Percentiles rank a stretch among this genome's conserved stretches.
Conservation (phyloP, 768 basidiomycete species). For the Russula sp. region DNA sequence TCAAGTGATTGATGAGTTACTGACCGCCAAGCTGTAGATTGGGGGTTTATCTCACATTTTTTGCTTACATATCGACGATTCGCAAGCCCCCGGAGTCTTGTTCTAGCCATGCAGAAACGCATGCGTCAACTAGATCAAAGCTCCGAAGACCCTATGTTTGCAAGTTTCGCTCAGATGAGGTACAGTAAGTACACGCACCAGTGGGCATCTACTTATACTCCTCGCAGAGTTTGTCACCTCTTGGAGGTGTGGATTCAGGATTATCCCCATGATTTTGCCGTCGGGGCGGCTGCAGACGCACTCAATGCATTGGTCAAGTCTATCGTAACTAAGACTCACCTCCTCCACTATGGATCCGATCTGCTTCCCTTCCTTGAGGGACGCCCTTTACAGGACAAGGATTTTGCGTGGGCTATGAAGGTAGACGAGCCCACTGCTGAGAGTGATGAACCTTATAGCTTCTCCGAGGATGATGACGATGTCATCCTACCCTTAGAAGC, state of each 20-base stretch:
- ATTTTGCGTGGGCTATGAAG: slow-evolving; percentile 69
- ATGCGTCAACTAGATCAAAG: slow-evolving; percentile 71
- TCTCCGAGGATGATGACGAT: slow-evolving; percentile 48
- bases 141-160: slow-evolving; percentile 75
- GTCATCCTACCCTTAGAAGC: slow-evolving; percentile 23
- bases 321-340: slow-evolving; percentile 70
- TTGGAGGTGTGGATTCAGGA: slow-evolving; percentile 70
- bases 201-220: background rate
- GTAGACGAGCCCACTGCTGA: slow-evolving; percentile 50
- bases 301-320: slow-evolving; percentile 71
- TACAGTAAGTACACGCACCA: slow-evolving; percentile 26
- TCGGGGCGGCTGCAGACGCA: slow-evolving; percentile 64
- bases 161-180: slow-evolving; percentile 86
- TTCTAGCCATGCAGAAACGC: slow-evolving; percentile 84
- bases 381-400: slow-evolving; percentile 59
- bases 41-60: slow-evolving; percentile 71
- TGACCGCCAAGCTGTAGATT: slow-evolving; percentile 40
- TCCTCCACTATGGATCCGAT: slow-evolving; percentile 79
- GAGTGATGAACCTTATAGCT: slow-evolving; percentile 52
- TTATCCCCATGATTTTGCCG: slow-evolving; percentile 76
- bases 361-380: slow-evolving; percentile 74
- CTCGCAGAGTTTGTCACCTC: slow-evolving; percentile 64
- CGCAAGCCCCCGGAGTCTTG: slow-evolving; percentile 65
- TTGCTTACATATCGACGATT: slow-evolving; percentile 80
- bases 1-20: background rate